Conservation (phyloP, 495 filamentous ascomycete genomes). For the Cercophora samala region DNA sequence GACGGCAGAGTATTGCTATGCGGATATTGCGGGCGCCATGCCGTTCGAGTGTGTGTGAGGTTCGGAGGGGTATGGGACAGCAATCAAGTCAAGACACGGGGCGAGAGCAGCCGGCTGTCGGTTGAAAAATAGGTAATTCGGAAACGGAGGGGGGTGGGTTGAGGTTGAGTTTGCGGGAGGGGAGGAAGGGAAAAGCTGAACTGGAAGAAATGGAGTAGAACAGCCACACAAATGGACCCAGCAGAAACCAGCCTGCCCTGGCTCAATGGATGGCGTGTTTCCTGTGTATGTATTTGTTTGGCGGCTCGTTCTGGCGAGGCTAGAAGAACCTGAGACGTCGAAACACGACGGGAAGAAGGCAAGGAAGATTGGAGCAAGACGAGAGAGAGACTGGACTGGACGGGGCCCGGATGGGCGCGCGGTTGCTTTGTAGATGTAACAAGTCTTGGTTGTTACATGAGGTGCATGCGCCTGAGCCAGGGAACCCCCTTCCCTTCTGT, state of each 20-base stretch:
- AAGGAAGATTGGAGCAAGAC: slow-evolving; percentile 4
- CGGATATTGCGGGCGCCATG: slow-evolving; percentile 43
- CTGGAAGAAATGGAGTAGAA: slow-evolving; percentile 5
- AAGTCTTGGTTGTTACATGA: slow-evolving; percentile 24
- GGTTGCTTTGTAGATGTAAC: slow-evolving; percentile 7
- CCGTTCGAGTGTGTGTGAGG: slow-evolving; percentile 27
- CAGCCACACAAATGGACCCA: slow-evolving; percentile 10
- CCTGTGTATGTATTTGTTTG: slow-evolving; percentile 9
- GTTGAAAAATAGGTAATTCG: slow-evolving; percentile 7
- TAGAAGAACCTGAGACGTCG: slow-evolving; percentile 21
- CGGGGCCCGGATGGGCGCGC: slow-evolving; percentile 12
- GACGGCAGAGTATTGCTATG: slow-evolving; percentile 38
- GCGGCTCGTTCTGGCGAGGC: slow-evolving; percentile 1
- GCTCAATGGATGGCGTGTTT: slow-evolving; percentile 18
- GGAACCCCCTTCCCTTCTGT: slow-evolving; percentile 9
- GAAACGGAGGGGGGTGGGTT: slow-evolving; percentile 3
- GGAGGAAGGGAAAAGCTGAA: slow-evolving; percentile 1
- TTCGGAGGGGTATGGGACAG: slow-evolving; percentile 9
- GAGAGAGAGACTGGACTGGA: slow-evolving; percentile 9
- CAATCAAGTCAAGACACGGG: slow-evolving; percentile 13
- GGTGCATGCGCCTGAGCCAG: neutral
- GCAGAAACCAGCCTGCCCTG: slow-evolving; percentile 20
- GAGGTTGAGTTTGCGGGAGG: too few species aligned
- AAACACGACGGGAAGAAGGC: slow-evolving; percentile 7
- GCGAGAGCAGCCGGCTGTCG: neutral